These are phyloP conservation scores for Oenanthe javanica DNA, from an alignment of 140 eudicot species.

Conservation along the genomic window DNA sequence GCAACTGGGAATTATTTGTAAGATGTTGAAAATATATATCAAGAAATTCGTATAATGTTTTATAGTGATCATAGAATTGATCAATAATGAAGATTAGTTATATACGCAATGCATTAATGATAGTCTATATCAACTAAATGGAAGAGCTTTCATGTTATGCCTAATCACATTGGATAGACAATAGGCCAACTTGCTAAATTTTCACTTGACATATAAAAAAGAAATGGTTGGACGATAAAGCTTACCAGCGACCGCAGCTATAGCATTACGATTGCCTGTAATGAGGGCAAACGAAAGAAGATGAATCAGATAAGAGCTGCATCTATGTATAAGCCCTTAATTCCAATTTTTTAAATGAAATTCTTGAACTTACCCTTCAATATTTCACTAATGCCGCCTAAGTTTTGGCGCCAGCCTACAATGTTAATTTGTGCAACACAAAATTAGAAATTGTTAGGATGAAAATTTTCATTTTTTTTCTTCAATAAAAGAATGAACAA, in stretches of 20 bases:
- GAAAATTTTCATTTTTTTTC: background rate
- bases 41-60: background rate
- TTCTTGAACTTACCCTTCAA: background rate
- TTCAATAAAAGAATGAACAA: too few relatives aligned
- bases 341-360: background rate
- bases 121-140: background rate
- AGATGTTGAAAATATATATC: background rate
- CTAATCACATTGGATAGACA: background rate
- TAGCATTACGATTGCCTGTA: background rate
- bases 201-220: background rate
- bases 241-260: background rate
- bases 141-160: background rate
- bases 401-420: constrained; percentile 7
- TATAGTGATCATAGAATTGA: background rate
- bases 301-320: background rate
- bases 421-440: background rate
- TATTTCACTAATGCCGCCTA: background rate
- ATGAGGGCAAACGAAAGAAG: background rate
- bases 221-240: background rate
- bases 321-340: background rate
- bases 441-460: background rate
- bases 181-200: background rate
- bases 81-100: background rate
- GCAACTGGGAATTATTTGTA: background rate
- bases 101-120: background rate